Conservation (phyloP, 1,139 yeast genomes). For the Meyerozyma sp. region DNA sequence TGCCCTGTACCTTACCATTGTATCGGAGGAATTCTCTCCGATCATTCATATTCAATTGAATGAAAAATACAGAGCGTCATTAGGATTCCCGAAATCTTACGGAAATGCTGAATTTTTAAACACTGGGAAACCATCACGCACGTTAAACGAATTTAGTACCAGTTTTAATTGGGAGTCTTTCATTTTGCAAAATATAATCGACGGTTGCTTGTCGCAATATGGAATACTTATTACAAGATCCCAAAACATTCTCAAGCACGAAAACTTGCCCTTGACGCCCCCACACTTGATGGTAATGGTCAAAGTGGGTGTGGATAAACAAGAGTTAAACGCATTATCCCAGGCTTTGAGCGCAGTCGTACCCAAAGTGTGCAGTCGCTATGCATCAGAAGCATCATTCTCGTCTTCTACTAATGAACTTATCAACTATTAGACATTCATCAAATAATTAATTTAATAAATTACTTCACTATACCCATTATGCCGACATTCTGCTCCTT, state of each 20-base stretch:
- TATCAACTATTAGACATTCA: slow-evolving; percentile 1
- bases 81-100: slow-evolving; percentile 44
- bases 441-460: slow-evolving; percentile 2
- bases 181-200: slow-evolving; percentile 60
- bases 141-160: slow-evolving; percentile 23
- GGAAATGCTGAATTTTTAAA: slow-evolving; percentile 37
- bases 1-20: slow-evolving; percentile 32
- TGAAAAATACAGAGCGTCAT: slow-evolving; percentile 34
- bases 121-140: slow-evolving; percentile 34
- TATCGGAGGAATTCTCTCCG: slow-evolving; percentile 62
- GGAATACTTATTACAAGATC: slow-evolving; percentile 66
- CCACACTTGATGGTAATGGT: slow-evolving; percentile 67
- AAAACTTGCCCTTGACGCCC: slow-evolving; percentile 60
- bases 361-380: slow-evolving; percentile 10
- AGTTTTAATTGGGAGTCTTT: slow-evolving; percentile 51
- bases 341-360: slow-evolving; percentile 11
- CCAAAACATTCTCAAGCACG: slow-evolving; percentile 67
- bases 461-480: slow-evolving; percentile 1
- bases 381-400: slow-evolving; percentile 7
- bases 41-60: slow-evolving; percentile 56
- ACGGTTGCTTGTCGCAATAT: slow-evolving; percentile 42
- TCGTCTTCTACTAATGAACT: slow-evolving; percentile 6
- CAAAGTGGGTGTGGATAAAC: slow-evolving; percentile 46
- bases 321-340: slow-evolving; percentile 42
- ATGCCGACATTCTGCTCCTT: slow-evolving; percentile 33